A percentile compares a stretch with the other conserved stretches of the same genome.
These are phyloP conservation scores for Cytospora mali DNA, from an alignment of 2,329 filamentous ascomycete species.

Conservation along the genomic window DNA sequence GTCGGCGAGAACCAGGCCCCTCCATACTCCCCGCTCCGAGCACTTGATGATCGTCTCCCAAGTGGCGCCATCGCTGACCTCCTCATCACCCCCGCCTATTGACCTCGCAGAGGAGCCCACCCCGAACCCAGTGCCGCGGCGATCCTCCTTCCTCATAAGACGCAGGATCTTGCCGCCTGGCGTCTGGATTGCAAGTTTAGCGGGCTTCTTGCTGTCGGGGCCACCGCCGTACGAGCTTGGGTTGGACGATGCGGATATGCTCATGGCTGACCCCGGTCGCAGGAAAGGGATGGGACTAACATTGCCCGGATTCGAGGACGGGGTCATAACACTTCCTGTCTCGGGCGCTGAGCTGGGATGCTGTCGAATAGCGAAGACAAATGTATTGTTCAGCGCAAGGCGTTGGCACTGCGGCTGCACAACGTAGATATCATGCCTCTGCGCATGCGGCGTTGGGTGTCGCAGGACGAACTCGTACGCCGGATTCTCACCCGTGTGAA, in stretches of 20 bases:
- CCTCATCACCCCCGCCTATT: slow-evolving; percentile 48
- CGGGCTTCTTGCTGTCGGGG: slow-evolving; percentile 74
- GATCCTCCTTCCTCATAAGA: slow-evolving; percentile 78
- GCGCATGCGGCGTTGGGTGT: slow-evolving; percentile 96
- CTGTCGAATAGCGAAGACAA: slow-evolving; percentile 94
- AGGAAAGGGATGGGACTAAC: slow-evolving; percentile 63
- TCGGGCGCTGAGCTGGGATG: slow-evolving; percentile 66
- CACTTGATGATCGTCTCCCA: slow-evolving; percentile 95
- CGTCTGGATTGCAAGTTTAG: slow-evolving; percentile 92
- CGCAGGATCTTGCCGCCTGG: slow-evolving; percentile 93
- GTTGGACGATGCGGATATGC: slow-evolving; percentile 63
- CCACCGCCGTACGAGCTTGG: slow-evolving; percentile 57
- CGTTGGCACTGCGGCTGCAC: slow-evolving; percentile 91
- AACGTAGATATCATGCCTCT: slow-evolving; percentile 94
- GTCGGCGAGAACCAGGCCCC: slow-evolving; percentile 80
- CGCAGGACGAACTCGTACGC: slow-evolving; percentile 90
- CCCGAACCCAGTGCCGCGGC: slow-evolving; percentile 54
- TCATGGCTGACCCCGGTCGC: slow-evolving; percentile 65
- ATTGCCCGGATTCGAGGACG: slow-evolving; percentile 50
- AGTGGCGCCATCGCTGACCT: slow-evolving; percentile 68
- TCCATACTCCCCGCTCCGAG: slow-evolving; percentile 78
- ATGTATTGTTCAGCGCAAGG: slow-evolving; percentile 93
- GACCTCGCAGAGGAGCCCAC: slow-evolving; percentile 39
- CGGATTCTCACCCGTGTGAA: slow-evolving; percentile 90
- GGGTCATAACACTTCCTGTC: slow-evolving; percentile 43